Evolutionary conservation across 148 eudicot genomes (phyloP).

Genomic region (Nyssa sinensis): DNA sequence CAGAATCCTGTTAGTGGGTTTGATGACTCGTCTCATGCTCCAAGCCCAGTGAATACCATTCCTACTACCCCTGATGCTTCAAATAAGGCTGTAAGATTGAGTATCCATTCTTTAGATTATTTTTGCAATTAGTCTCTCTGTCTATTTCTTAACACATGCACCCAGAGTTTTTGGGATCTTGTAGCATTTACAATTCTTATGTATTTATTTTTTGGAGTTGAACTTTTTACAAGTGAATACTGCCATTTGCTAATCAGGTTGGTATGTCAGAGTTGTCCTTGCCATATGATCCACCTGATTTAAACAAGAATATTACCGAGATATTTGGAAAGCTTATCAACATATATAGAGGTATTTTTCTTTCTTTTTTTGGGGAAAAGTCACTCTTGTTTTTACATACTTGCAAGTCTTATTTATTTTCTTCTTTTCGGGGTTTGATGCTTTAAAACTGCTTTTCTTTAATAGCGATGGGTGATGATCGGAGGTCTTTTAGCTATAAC

Average conservation of each 20-base stretch:
- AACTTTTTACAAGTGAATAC: conserved; percentile 10
- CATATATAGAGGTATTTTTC: conserved; percentile 71
- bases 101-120: neutral
- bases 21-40: conserved; percentile 23
- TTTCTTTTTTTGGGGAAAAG: neutral
- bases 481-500: conserved; percentile 92
- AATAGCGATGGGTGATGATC: conserved; percentile 88
- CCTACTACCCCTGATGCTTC: conserved; percentile 25
- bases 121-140: neutral
- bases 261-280: conserved; percentile 34
- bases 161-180: too few species aligned
- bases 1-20: conserved; percentile 21
- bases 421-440: neutral
- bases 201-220: neutral
- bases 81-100: conserved; percentile 41
- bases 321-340: conserved; percentile 85
- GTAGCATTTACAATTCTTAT: neutral
- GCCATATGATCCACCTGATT: conserved; percentile 77
- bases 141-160: neutral
- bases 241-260: conserved; percentile 33
- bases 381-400: neutral
- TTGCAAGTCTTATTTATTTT: neutral
- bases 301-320: conserved; percentile 69
- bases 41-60: conserved; percentile 30
- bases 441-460: conserved; percentile 1